Base-by-base conservation (phyloP, 2,329 filamentous ascomycete species). In the Fusarium burgessii region DNA sequence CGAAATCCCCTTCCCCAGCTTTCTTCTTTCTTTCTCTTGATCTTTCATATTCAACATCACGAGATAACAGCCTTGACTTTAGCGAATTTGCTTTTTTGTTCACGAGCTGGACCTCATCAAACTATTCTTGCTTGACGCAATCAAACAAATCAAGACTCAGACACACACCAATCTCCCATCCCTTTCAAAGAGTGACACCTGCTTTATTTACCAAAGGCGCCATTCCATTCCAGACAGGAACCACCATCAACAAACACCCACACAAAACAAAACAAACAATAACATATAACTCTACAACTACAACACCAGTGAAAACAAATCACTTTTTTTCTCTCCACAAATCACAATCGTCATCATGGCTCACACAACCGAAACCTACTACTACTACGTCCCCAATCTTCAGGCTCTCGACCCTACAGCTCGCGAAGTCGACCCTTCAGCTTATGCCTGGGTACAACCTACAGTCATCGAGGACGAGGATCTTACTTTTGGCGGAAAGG, bases 391-490 rank as follows among this genome's bases (percentile, higher is more conserved):
- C n/a, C 79, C 80, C 62, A 77, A 81, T 62, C 66, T 78, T 18
- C 74, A 75, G 70, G 70, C 77, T 43, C 70, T 80, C 62, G 79
- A 82, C 68, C 62, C 80, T 36, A 74, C 77, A 43, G 76, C 78
- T 13, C 66, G 74, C 46, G 78, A 82, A 69, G 73, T 81, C 65
- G 80, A 82, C 60, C 69, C 74, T 64, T 63, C 71, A 58, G 75
- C 78, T 43, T 77, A 80, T 64, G 67, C 79, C 47, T 89, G 87
- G 87, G 83, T 87, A 68, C 82, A 85, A 58, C 84, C 85, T 36
- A 89, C 85, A 51, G 81, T 87, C 66, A 90, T 90, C 73, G 87
- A 90, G 60, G 88, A 90, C 75, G 87, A 89, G 61, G 88, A 90
- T 70, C 81, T 90, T 40, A 89, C 84, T 77, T 90, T 89, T 72